phyloP scores from a whole-genome alignment of 331 rosid genomes.

The Malus hybrid region DNA sequence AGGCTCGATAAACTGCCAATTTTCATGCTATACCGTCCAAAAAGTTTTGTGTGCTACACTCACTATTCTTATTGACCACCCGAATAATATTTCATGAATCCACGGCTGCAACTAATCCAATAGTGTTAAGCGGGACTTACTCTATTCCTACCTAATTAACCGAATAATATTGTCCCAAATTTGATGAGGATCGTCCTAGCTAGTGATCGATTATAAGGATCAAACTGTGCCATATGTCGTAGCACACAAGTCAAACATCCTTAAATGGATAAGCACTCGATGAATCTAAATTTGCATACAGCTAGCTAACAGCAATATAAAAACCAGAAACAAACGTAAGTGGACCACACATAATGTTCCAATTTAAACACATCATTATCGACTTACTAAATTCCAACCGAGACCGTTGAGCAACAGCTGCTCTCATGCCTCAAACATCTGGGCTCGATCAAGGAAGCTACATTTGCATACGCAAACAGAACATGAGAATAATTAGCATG shows the following conservation, averaged over 20 bases:
- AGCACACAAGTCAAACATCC: neutral
- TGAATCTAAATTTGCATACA: neutral
- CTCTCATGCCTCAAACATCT: too few relatives aligned
- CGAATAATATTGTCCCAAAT: neutral
- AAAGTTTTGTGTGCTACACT: too few relatives aligned
- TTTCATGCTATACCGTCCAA: too few relatives aligned
- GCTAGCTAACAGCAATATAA: neutral
- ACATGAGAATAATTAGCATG: too few relatives aligned
- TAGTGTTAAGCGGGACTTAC: neutral
- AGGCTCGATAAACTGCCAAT: too few relatives aligned
- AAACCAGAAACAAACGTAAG: neutral
- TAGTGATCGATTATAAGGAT: neutral
- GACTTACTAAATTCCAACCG: neutral
- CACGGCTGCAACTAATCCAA: too few relatives aligned
- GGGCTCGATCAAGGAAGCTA: too few relatives aligned
- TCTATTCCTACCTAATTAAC: neutral
- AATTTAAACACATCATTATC: neutral
- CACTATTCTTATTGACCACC: too few relatives aligned
- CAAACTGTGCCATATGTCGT: too few relatives aligned
- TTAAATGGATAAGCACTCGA: neutral
- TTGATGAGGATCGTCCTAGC: neutral
- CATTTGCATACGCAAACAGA: too few relatives aligned
- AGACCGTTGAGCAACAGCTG: too few relatives aligned
- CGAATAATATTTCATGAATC: too few relatives aligned
- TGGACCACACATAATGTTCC: neutral